A percentile compares a stretch with the other conserved stretches of the same genome.
Conservation (phyloP, 2,329 filamentous ascomycete species). For the Tolypocladium tropicale region DNA sequence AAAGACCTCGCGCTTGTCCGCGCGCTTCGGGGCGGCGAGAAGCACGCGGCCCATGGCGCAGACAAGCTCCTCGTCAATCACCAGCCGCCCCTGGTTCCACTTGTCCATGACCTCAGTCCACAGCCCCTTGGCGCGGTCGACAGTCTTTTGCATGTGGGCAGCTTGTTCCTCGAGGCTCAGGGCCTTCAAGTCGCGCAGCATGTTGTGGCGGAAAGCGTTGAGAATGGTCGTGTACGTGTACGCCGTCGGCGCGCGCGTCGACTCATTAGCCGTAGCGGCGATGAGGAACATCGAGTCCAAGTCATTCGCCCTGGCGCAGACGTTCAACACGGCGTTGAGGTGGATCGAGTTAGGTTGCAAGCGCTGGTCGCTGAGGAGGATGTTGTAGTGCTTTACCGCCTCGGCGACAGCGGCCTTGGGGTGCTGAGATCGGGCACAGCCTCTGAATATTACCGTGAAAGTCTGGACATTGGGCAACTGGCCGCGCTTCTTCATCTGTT, state of each 20-base stretch:
- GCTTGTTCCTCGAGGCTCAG: conserved; percentile 18
- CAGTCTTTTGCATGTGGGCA: conserved; percentile 29
- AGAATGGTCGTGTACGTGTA: conserved; percentile 76
- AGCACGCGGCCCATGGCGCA: conserved; percentile 73
- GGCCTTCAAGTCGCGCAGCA: conserved; percentile 13
- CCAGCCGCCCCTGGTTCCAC: conserved; percentile 61
- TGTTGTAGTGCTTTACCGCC: conserved; percentile 67
- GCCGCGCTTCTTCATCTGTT: conserved; percentile 86
- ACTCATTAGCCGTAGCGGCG: conserved; percentile 58
- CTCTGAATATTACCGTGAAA: conserved; percentile 73
- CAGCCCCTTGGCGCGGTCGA: conserved; percentile 60
- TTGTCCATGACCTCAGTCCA: conserved; percentile 73
- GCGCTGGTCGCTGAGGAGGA: conserved; percentile 53
- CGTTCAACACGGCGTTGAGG: conserved; percentile 76
- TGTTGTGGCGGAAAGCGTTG: conserved; percentile 52
- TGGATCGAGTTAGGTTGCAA: conserved; percentile 71
- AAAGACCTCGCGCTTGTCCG: conserved; percentile 63
- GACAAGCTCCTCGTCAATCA: conserved; percentile 70
- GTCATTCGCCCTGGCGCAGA: conserved; percentile 65
- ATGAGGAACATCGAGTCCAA: conserved; percentile 75
- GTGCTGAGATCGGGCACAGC: conserved; percentile 53
- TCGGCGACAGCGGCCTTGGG: conserved; percentile 51
- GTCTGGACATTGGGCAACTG: conserved; percentile 74
- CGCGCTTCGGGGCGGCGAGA: conserved; percentile 45
- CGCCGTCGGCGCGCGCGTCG: conserved; percentile 51